Evolutionary conservation across 257 asterid species (phyloP).

Genomic region (Nemophila menziesii): DNA sequence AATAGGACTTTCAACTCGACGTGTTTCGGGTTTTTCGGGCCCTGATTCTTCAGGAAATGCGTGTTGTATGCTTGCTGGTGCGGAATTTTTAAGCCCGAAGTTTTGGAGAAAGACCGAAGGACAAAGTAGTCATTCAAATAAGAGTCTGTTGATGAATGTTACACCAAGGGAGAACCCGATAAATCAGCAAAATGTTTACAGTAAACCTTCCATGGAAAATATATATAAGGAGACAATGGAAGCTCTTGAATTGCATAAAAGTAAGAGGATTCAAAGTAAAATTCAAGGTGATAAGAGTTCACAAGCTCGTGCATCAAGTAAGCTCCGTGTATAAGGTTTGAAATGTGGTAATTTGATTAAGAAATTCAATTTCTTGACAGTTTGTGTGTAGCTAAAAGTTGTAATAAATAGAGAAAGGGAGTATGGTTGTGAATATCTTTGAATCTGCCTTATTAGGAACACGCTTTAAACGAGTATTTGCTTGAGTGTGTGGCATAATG

Average conservation of each 20-base stretch:
- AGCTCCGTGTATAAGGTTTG: background rate
- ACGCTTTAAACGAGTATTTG: background rate
- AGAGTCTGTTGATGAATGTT: conserved; percentile 14
- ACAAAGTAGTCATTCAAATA: conserved; percentile 18
- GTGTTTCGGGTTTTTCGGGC: conserved; percentile 22
- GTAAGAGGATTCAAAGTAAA: conserved; percentile 8
- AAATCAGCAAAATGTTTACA: conserved; percentile 12
- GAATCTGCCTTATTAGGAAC: background rate
- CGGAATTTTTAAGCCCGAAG: conserved; percentile 63
- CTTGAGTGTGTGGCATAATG: background rate
- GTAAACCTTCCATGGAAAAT: background rate
- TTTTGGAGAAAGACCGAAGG: conserved; percentile 57
- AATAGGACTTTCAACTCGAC: conserved; percentile 27
- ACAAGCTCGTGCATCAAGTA: conserved; percentile 6
- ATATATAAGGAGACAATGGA: conserved; percentile 3
- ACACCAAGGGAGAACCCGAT: conserved; percentile 18
- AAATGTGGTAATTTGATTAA: too few species aligned
- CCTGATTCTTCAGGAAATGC: conserved; percentile 22
- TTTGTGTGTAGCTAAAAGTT: background rate
- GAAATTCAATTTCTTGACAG: background rate
- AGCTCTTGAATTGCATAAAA: conserved; percentile 10
- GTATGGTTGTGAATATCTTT: background rate
- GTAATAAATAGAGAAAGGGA: background rate
- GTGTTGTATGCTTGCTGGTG: conserved; percentile 48
- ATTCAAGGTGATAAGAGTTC: conserved; percentile 7